These are phyloP conservation scores for Penicillium griseofulvum DNA, from an alignment of 2,329 filamentous ascomycete genomes.

Conservation along the genomic window DNA sequence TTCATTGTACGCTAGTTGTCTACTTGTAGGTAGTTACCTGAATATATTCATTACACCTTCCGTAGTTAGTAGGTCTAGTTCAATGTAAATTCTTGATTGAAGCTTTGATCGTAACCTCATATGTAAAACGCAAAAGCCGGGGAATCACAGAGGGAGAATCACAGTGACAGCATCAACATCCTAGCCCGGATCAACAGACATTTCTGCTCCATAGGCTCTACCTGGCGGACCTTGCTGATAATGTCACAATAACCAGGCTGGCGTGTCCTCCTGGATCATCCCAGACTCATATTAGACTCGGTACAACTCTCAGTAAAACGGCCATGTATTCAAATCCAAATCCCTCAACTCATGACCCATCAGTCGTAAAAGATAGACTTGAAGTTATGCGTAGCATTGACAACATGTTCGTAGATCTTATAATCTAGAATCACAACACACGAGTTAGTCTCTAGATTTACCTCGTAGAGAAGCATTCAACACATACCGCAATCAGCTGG, in stretches of 20 bases:
- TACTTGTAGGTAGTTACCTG: not conserved
- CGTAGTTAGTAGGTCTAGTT: not conserved
- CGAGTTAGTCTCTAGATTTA: not conserved
- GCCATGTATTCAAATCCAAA: not conserved
- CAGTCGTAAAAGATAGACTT: constrained; percentile 71
- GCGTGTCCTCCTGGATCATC: not conserved
- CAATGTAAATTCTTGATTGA: not conserved
- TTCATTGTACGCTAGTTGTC: not conserved
- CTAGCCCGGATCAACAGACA: not conserved
- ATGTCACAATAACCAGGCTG: not conserved
- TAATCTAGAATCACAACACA: constrained; percentile 58
- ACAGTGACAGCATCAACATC: not conserved
- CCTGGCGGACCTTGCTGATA: not conserved
- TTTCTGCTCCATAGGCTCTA: not conserved
- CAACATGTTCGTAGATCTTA: constrained; percentile 70
- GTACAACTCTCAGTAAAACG: not conserved
- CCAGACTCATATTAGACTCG: not conserved
- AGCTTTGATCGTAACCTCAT: constrained; percentile 7
- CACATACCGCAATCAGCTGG: constrained; percentile 39
- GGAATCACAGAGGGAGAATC: constrained; percentile 1
- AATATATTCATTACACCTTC: not conserved
- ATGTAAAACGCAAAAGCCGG: constrained; percentile 5
- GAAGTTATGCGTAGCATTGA: constrained; percentile 79
- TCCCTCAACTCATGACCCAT: not conserved
- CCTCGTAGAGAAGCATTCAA: not conserved